These are phyloP conservation scores for Dichotomopilus funicola DNA, from an alignment of 2,329 filamentous ascomycete species.

Conservation along the genomic window DNA sequence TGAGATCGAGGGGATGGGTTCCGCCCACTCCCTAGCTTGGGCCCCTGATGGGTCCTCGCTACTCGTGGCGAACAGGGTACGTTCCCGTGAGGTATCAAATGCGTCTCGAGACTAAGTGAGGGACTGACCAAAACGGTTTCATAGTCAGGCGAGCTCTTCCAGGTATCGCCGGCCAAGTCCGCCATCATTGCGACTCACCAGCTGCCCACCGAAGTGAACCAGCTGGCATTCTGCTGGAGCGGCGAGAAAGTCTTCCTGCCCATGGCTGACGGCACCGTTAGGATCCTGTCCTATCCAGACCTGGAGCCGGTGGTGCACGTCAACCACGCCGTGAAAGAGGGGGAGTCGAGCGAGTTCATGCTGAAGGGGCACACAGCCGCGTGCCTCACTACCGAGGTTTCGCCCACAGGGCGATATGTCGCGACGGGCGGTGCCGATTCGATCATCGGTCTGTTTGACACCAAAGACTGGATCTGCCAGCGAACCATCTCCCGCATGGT, in stretches of 20 bases:
- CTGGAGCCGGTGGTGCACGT: slow-evolving; percentile 50
- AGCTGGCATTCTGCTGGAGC: slow-evolving; percentile 67
- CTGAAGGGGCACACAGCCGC: slow-evolving; percentile 68
- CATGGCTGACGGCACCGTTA: slow-evolving; percentile 62
- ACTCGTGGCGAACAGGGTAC: slow-evolving; percentile 66
- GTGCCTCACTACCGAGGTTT: slow-evolving; percentile 61
- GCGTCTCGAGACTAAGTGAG: too few species aligned
- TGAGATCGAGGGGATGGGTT: slow-evolving; percentile 59
- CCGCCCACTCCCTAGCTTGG: slow-evolving; percentile 68
- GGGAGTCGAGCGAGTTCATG: slow-evolving; percentile 45
- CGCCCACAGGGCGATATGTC: slow-evolving; percentile 63
- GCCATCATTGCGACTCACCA: slow-evolving; percentile 52
- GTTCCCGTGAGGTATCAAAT: slow-evolving; percentile 14
- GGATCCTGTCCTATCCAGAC: slow-evolving; percentile 62
- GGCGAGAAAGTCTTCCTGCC: slow-evolving; percentile 65
- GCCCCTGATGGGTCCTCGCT: slow-evolving; percentile 63
- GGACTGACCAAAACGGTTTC: slow-evolving; percentile 4
- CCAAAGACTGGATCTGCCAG: slow-evolving; percentile 68
- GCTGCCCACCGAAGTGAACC: slow-evolving; percentile 61
- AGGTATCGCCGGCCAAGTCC: slow-evolving; percentile 54
- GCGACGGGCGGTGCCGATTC: slow-evolving; percentile 72
- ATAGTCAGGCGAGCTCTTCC: slow-evolving; percentile 55
- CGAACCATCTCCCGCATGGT: slow-evolving; percentile 63
- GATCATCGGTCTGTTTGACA: slow-evolving; percentile 72
- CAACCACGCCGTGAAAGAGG: slow-evolving; percentile 37